Conservation (phyloP, 2,329 filamentous ascomycete species). For the Myriosclerotinia duriaeana region DNA sequence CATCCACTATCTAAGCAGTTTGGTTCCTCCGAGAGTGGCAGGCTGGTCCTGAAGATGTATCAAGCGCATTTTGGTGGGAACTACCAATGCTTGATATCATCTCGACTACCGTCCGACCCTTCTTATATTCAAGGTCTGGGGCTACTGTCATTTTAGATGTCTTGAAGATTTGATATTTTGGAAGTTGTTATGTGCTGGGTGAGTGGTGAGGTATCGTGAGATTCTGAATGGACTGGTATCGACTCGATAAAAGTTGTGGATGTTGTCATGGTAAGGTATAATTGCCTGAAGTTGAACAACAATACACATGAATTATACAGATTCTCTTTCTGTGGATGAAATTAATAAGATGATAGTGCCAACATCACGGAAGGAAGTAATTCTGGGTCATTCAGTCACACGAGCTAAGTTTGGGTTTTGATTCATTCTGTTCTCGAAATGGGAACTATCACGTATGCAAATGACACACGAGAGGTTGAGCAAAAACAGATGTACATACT, state of each 20-base stretch:
- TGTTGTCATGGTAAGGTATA: background rate
- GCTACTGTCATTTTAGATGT: background rate
- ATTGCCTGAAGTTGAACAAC: fast-evolving
- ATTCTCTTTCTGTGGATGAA: background rate
- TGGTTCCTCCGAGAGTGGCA: fast-evolving
- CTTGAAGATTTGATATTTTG: background rate
- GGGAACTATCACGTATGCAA: no score
- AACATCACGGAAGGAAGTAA: no score
- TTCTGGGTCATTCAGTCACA: no score
- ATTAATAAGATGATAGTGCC: background rate
- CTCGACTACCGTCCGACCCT: background rate
- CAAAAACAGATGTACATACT: no score
- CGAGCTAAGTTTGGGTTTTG: no score
- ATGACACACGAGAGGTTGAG: no score
- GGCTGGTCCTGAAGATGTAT: background rate
- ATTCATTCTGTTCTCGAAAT: no score
- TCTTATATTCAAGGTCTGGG: background rate
- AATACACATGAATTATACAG: background rate
- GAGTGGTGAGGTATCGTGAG: no score
- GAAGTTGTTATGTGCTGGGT: fast-evolving
- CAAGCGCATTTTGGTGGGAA: background rate
- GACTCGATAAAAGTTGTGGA: fast-evolving
- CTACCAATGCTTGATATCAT: fast-evolving
- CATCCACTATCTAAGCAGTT: background rate
- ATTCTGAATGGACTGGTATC: background rate